Conservation (phyloP, 495 filamentous ascomycete genomes). For the Xanthoparmelia taractica region DNA sequence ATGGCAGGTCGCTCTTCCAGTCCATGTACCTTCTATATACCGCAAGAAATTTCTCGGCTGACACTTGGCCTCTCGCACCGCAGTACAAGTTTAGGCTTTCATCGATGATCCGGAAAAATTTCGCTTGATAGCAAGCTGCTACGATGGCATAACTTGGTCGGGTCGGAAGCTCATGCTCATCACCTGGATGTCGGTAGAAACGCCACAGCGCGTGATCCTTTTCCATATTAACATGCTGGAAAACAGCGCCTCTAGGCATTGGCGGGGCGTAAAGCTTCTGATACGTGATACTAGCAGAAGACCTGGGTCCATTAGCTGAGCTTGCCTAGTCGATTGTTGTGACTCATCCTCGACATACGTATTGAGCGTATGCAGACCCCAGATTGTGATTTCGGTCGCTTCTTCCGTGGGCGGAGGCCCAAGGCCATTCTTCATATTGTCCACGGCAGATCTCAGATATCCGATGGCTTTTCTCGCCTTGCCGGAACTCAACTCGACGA, state of each 20-base stretch:
- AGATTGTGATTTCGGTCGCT: slow-evolving; percentile 20
- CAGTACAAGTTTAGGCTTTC: slow-evolving; percentile 32
- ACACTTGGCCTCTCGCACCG: slow-evolving; percentile 24
- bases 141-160: slow-evolving; percentile 19
- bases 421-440: slow-evolving; percentile 13
- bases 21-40: slow-evolving; percentile 27
- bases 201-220: slow-evolving; percentile 19
- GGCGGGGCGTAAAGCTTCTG: slow-evolving; percentile 21
- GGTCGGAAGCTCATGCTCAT: slow-evolving; percentile 20
- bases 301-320: slow-evolving; percentile 13
- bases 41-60: slow-evolving; percentile 26
- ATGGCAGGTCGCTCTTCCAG: slow-evolving; percentile 32
- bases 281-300: slow-evolving; percentile 21
- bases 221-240: slow-evolving; percentile 17
- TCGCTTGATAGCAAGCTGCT: slow-evolving; percentile 27
- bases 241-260: slow-evolving; percentile 6
- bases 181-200: slow-evolving; percentile 22
- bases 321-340: neutral
- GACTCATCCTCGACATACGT: slow-evolving; percentile 15
- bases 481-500: slow-evolving; percentile 29
- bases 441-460: slow-evolving; percentile 30
- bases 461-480: slow-evolving; percentile 30
- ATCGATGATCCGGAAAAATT: slow-evolving; percentile 31
- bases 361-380: slow-evolving; percentile 23
- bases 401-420: slow-evolving; percentile 15